Base-by-base conservation (phyloP, 352 stramenopile species). In the Globisporangium abappressorium region DNA sequence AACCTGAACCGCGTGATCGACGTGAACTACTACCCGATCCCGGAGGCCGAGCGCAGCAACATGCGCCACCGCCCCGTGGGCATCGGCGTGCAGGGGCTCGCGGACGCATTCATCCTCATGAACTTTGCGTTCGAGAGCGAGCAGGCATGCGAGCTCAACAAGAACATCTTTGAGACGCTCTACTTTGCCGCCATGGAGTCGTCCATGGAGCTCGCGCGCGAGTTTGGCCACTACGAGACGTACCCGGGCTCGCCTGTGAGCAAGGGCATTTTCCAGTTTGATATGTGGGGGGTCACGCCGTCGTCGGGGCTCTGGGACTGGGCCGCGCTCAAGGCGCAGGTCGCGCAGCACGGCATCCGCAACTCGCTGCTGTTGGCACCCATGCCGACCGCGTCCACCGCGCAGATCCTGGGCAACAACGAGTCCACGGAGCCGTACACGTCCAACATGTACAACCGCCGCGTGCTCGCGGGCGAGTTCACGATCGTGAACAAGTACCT, bases 1-100 rank as follows among this genome's bases (percentile, higher is more conserved):
- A 99, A 99, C 82, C 81, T 99, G 28, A 99, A 99, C 80, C 92
- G 97, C 71, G 97, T 99, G 53, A 99, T 99, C 73, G 97, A 99
- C 75, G 81, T 98, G 61, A 99, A 99, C 89, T 99, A 98, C 78
- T 99, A 99, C 82, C 98, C 98, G 8, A 97, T 98, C 53, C 72
- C 62, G 7, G 87, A 95, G 69, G 87, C 87, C 4, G 97, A 71
- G 62, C 82, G 81, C 55, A 98, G 88, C 74, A 99, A 99, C 89
- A 97, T 98, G 87, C 92, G 97, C 64, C 97, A 99, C 78, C 94
- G 98, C 38, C 98, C 98, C 18, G 94, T 99, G 68, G 98, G 98
- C 60, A 98, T 99, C 71, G 98, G 98, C 75, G 98, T 99, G 5
- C 98, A 98, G 75, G 98, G 98, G 38, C 87, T 99, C 24, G 98